These are phyloP conservation scores for Ceratocystis variospora DNA, from an alignment of 2,329 filamentous ascomycete genomes.

Conservation along the genomic window DNA sequence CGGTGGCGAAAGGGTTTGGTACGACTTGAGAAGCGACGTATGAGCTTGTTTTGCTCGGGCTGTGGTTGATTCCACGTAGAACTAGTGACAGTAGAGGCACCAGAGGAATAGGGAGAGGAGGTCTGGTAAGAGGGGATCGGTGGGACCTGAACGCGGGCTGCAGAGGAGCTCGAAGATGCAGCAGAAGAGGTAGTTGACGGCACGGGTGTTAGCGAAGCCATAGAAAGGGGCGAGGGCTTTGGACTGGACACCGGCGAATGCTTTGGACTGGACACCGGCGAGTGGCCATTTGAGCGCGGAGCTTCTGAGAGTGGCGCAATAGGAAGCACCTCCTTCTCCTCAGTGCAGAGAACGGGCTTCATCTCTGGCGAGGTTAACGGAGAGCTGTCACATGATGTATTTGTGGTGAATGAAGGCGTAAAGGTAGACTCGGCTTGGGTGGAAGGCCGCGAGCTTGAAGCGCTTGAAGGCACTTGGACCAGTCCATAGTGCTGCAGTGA, in stretches of 20 bases:
- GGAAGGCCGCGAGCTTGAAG: constrained; percentile 7
- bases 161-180: constrained; percentile 16
- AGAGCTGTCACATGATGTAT: background rate
- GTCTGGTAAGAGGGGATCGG: constrained; percentile 18
- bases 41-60: constrained; percentile 41
- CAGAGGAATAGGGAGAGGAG: too few relatives aligned
- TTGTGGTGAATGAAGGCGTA: background rate
- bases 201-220: background rate
- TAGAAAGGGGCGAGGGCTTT: background rate
- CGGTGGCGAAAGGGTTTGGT: constrained; percentile 57
- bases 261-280: background rate
- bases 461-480: background rate
- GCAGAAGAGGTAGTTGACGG: constrained; percentile 11
- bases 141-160: constrained; percentile 14
- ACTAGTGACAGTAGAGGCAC: background rate
- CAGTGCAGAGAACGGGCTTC: background rate
- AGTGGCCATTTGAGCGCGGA: background rate
- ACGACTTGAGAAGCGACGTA: constrained; percentile 72
- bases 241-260: background rate
- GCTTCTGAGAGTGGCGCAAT: background rate
- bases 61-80: background rate
- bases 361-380: background rate
- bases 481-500: background rate
- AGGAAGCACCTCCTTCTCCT: background rate
- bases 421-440: constrained; percentile 11